Percentiles rank a stretch among this genome's conserved stretches.
phyloP scores from a whole-genome alignment of 164 flowering plant species.

The Berberis vulgaris region DNA sequence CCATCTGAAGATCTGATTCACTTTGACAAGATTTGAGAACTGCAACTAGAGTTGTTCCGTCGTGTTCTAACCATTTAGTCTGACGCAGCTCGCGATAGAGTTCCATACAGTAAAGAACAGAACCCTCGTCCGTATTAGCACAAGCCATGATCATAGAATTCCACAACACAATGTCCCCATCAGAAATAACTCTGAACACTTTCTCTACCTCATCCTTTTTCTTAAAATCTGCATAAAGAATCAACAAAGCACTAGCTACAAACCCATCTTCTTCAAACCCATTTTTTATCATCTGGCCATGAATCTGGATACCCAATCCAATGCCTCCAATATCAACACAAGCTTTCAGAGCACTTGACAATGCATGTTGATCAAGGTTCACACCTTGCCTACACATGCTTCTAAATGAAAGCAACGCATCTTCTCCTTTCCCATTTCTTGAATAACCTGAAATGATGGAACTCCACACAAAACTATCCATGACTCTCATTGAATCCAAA shows the following conservation, averaged over 20 bases:
- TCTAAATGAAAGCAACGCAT: conserved; percentile 13
- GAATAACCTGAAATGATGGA: conserved; percentile 20
- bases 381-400: conserved; percentile 19
- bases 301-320: conserved; percentile 16
- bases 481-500: conserved; percentile 14
- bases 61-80: conserved; percentile 10
- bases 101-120: conserved; percentile 7
- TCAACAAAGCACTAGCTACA: conserved; percentile 17
- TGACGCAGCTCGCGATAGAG: conserved; percentile 13
- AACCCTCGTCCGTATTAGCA: conserved; percentile 15
- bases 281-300: conserved; percentile 17
- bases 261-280: conserved; percentile 19
- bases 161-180: conserved; percentile 19
- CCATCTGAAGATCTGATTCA: conserved; percentile 7
- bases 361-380: conserved; percentile 20
- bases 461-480: conserved; percentile 21
- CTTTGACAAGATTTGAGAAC: conserved; percentile 17
- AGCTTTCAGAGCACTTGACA: conserved; percentile 21
- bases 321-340: conserved; percentile 14
- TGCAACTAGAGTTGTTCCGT: conserved; percentile 17
- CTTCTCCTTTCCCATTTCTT: conserved; percentile 16
- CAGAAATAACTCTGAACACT: conserved; percentile 10
- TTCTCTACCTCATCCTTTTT: conserved; percentile 13
- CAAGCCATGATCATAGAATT: conserved; percentile 23
- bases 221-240: conserved; percentile 11